Conservation (phyloP, 495 filamentous ascomycete species). For the Aspergillus nidulans region DNA sequence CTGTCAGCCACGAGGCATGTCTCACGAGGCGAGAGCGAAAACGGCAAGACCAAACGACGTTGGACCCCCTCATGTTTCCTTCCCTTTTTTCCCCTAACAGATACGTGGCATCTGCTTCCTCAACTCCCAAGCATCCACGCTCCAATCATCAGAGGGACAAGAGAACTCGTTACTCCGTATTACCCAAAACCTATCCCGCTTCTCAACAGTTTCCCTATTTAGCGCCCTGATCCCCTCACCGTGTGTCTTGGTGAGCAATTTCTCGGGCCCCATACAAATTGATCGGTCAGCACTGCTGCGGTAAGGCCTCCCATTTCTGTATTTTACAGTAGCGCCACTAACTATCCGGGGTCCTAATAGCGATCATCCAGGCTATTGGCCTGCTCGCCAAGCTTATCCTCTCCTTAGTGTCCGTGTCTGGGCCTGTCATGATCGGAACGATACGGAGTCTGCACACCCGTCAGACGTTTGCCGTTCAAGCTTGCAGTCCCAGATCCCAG, state of each 20-base stretch:
- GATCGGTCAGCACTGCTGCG: conserved; percentile 5
- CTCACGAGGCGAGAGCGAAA: neutral
- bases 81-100: neutral
- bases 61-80: neutral
- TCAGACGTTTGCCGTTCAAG: neutral
- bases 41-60: neutral
- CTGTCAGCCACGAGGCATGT: conserved; percentile 7
- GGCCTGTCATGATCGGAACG: neutral
- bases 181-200: neutral
- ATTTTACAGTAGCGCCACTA: neutral
- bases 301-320: conserved; percentile 6
- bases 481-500: neutral
- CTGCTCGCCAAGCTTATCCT: neutral
- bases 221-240: conserved; percentile 1
- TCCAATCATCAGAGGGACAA: neutral
- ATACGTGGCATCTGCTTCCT: neutral
- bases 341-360: conserved; percentile 1
- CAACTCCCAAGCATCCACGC: neutral
- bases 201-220: neutral
- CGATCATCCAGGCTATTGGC: conserved; percentile 5
- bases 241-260: conserved; percentile 1
- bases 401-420: neutral
- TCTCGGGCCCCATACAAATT: neutral
- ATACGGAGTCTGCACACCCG: neutral
- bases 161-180: neutral